A percentile compares a stretch with the other conserved stretches of the same genome.
These are phyloP conservation scores for Rhododendron henanense DNA, from an alignment of 148 eudicot genomes.

Conservation along the genomic window DNA sequence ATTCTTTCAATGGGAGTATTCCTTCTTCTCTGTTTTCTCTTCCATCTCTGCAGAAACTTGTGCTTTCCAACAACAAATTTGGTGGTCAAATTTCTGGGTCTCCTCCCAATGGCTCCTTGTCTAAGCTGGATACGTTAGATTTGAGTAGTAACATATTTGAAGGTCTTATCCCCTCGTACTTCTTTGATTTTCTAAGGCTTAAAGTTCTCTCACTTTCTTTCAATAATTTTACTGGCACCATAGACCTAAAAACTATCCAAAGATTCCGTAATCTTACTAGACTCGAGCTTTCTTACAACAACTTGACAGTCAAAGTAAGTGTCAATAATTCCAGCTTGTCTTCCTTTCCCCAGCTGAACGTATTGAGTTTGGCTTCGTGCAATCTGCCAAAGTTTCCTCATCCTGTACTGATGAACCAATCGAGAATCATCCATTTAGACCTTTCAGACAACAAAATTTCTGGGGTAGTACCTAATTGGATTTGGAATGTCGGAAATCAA, in stretches of 20 bases:
- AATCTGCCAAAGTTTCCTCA: not conserved
- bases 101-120: not conserved
- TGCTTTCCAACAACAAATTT: slow-evolving; percentile 30
- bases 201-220: slow-evolving; percentile 23
- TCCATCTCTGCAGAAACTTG: slow-evolving; percentile 21
- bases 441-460: no score
- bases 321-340: slow-evolving; percentile 1
- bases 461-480: no score
- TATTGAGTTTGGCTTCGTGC: no score
- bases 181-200: slow-evolving; percentile 19
- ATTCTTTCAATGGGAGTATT: slow-evolving; percentile 33
- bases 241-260: slow-evolving; percentile 10
- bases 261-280: slow-evolving; percentile 19
- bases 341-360: not conserved
- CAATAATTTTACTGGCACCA: slow-evolving; percentile 32
- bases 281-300: slow-evolving; percentile 38
- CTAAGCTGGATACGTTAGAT: slow-evolving; percentile 34
- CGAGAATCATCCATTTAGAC: no score
- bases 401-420: no score
- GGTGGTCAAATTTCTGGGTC: slow-evolving; percentile 15
- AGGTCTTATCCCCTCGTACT: slow-evolving; percentile 20
- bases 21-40: slow-evolving; percentile 41
- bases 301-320: slow-evolving; percentile 8
- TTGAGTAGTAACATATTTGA: slow-evolving; percentile 34
- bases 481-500: not conserved